Base-by-base conservation (phyloP, 2,329 filamentous ascomycete species). In the Cladosporium oxysporum region DNA sequence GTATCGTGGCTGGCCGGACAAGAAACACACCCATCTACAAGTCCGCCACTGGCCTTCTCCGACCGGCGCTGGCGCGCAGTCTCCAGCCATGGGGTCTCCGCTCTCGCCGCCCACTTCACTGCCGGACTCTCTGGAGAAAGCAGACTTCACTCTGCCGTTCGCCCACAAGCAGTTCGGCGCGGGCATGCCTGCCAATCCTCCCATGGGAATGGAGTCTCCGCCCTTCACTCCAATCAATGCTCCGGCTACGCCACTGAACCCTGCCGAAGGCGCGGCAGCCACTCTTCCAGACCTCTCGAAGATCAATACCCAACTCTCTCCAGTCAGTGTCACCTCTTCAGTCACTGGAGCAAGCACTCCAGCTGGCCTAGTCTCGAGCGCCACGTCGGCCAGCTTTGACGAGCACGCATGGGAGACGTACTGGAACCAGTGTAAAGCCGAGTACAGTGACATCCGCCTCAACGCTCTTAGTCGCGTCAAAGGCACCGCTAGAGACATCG, bases 381-480 rank as follows among this genome's bases (percentile, higher is more conserved):
- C 26, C 28, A 29, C 23, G 18, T 23, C 65, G 23, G 68, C 50
- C 49, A 37, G 50, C 47, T 75, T 74, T 65, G 70, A 75, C 63
- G 72, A 73, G 50, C 68, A 68, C 37, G 72, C 74, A 37, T 76
- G 74, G 76, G 74, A 75, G 62, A 69, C 68, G 23, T 77, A 73
- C 67, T 47, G 72, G 37, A 68, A 67, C 53, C 67, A 69, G 3
- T 75, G 71, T 68, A 68, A 72, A 37, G 74, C 72, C 26, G 76
- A 78, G 68, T 66, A 76, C 26, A 57, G 64, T 21, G 76, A 80
- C 57, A 69, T 82, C 47, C 78, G 77, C 66, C 74, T 75, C 37
- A 75, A 77, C 64, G 74, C 77, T n/a, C 71, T 82, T 35, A 76
- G 79, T 3, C 79, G 80, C 62, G 77, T 83, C 64, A 78, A 79